These are phyloP conservation scores for Tuber indicum DNA, from an alignment of 495 filamentous ascomycete species.

Conservation along the genomic window DNA sequence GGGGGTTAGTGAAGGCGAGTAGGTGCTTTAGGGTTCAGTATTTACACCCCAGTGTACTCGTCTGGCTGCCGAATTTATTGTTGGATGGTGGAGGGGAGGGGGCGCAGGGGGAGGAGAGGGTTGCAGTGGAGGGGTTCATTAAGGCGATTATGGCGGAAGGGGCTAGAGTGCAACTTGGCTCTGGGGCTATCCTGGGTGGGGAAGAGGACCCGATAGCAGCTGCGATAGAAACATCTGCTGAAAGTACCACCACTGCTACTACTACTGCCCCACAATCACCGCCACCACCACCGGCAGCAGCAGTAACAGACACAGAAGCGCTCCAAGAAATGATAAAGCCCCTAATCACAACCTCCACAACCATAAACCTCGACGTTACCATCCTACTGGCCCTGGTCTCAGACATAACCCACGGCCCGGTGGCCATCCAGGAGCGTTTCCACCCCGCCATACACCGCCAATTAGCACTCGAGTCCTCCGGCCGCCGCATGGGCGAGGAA, in stretches of 20 bases:
- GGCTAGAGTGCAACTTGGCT: slow-evolving; percentile 47
- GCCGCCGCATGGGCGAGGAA: slow-evolving; percentile 41
- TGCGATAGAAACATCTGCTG: background rate
- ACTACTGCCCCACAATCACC: background rate
- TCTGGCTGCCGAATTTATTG: slow-evolving; percentile 50
- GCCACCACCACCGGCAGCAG: background rate
- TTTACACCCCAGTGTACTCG: slow-evolving; percentile 52
- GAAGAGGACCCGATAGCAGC: background rate
- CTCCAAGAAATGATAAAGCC: background rate
- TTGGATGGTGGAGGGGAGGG: background rate
- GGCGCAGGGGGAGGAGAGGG: background rate
- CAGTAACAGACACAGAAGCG: background rate
- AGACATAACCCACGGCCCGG: slow-evolving; percentile 45
- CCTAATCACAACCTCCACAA: background rate
- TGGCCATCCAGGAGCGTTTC: slow-evolving; percentile 41
- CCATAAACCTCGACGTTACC: slow-evolving; percentile 45
- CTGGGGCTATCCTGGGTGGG: background rate
- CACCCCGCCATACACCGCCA: slow-evolving; percentile 43
- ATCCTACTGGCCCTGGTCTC: slow-evolving; percentile 45
- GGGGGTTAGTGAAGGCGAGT: slow-evolving; percentile 52
- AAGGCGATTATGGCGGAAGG: slow-evolving; percentile 53
- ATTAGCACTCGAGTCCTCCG: slow-evolving; percentile 39
- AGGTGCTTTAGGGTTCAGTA: slow-evolving; percentile 53
- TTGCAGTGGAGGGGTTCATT: slow-evolving; percentile 43
- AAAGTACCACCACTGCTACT: background rate